A percentile compares a stretch with the other conserved stretches of the same genome.
Evolutionary conservation across 352 stramenopile species (phyloP).

Genomic region (Globisporangium parvum): DNA sequence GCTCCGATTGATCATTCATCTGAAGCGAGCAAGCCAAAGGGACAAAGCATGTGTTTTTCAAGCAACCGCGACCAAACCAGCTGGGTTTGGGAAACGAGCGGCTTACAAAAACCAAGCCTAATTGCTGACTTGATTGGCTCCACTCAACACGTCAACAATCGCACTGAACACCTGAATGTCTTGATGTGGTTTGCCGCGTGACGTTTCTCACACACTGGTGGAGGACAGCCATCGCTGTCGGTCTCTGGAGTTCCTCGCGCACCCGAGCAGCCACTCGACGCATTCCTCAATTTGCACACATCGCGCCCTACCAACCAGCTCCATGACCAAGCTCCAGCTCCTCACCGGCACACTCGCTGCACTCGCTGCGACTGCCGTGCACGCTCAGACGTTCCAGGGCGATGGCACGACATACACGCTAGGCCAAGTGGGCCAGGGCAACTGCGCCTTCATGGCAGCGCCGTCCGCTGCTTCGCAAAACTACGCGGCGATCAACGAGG

Average conservation of each 20-base stretch:
- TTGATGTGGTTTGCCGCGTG: too few relatives aligned
- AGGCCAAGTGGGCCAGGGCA: constrained; percentile 22
- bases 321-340: constrained; percentile 3
- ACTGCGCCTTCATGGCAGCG: constrained; percentile 49
- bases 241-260: background rate
- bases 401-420: constrained; percentile 46
- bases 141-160: too few relatives aligned
- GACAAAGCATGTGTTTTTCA: background rate
- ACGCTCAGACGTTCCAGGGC: constrained; percentile 19
- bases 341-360: constrained; percentile 1
- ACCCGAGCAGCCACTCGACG: background rate
- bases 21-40: too few relatives aligned
- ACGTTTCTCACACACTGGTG: too few relatives aligned
- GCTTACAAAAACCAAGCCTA: background rate
- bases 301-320: background rate
- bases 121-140: background rate
- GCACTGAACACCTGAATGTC: too few relatives aligned
- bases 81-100: background rate
- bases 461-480: constrained; percentile 22
- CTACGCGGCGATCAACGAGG: constrained; percentile 46
- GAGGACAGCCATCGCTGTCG: too few relatives aligned
- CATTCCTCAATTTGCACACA: background rate
- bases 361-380: background rate
- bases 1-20: too few relatives aligned
- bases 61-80: background rate